Conservation (phyloP, 805 yeast genomes). For the Torulaspora delbrueckii region DNA sequence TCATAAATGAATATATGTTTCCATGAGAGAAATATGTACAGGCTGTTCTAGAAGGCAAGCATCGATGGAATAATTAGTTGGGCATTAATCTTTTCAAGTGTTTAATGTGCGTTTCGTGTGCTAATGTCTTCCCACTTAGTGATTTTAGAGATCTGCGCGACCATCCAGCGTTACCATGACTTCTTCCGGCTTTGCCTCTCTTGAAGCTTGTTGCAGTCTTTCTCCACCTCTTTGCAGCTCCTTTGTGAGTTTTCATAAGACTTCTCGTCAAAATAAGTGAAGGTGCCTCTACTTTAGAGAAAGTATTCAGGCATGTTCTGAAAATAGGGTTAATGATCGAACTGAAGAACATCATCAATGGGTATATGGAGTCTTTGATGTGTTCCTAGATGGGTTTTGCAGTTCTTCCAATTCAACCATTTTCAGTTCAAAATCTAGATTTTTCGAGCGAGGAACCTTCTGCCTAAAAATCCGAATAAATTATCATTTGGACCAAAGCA, state of each 20-base stretch:
- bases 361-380: background rate
- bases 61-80: conserved; percentile 16
- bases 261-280: conserved; percentile 31
- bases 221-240: conserved; percentile 83
- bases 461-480: too few relatives aligned
- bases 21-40: background rate
- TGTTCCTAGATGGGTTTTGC: background rate
- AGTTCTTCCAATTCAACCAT: too few relatives aligned
- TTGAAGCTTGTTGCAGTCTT: conserved; percentile 64
- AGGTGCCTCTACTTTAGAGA: conserved; percentile 7
- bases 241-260: conserved; percentile 72
- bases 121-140: conserved; percentile 56
- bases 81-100: conserved; percentile 56
- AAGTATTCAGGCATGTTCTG: conserved; percentile 2
- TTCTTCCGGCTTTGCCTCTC: conserved; percentile 76
- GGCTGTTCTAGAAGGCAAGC: conserved; percentile 1
- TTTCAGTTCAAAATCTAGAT: background rate
- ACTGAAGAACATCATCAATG: conserved; percentile 6
- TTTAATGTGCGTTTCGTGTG: conserved; percentile 52
- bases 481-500: too few relatives aligned
- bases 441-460: background rate
- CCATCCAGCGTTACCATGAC: conserved; percentile 92
- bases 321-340: conserved; percentile 2
- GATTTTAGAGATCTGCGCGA: conserved; percentile 53
- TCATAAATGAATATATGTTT: background rate